Conservation (phyloP, 768 basidiomycete species). For the Suillus paluster region DNA sequence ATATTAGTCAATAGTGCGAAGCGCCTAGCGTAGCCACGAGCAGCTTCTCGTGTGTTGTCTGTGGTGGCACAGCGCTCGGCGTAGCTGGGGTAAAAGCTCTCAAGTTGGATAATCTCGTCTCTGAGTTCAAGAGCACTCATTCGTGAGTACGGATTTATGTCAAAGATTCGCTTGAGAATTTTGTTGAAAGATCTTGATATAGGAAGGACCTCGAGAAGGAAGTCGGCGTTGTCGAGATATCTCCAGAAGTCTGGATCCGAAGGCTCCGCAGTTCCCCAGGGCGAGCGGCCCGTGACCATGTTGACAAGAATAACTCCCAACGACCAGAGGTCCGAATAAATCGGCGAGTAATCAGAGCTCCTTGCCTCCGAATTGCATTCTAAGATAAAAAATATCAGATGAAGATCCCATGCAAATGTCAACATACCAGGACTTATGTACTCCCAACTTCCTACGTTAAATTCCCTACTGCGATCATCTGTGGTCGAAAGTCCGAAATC, state of each 20-base stretch:
- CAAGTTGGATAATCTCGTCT: slow-evolving; percentile 54
- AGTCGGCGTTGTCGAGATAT: slow-evolving; percentile 64
- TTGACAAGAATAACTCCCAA: slow-evolving; percentile 83
- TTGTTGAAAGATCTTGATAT: slow-evolving; percentile 69
- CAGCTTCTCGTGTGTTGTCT: slow-evolving; percentile 9
- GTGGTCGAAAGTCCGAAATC: slow-evolving; percentile 79
- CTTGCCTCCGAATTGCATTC: slow-evolving; percentile 56
- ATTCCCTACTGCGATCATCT: slow-evolving; percentile 48
- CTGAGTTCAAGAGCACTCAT: slow-evolving; percentile 66
- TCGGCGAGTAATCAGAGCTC: slow-evolving; percentile 21
- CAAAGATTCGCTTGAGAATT: slow-evolving; percentile 74
- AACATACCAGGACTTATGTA: slow-evolving; percentile 75
- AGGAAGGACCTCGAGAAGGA: slow-evolving; percentile 73
- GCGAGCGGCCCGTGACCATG: slow-evolving; percentile 71
- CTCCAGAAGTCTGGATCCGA: slow-evolving; percentile 69
- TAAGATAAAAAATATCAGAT: slow-evolving; percentile 27
- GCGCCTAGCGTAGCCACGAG: background rate
- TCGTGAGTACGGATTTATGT: slow-evolving; percentile 60
- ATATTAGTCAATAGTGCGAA: background rate
- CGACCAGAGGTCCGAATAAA: slow-evolving; percentile 65
- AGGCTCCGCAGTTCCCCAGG: slow-evolving; percentile 73
- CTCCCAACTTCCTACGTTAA: slow-evolving; percentile 60
- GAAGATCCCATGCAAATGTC: background rate
- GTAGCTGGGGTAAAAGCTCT: slow-evolving; percentile 64
- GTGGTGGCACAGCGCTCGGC: slow-evolving; percentile 45